phyloP scores from a whole-genome alignment of 139 green algal species.

The Klebsormidium nitens region DNA sequence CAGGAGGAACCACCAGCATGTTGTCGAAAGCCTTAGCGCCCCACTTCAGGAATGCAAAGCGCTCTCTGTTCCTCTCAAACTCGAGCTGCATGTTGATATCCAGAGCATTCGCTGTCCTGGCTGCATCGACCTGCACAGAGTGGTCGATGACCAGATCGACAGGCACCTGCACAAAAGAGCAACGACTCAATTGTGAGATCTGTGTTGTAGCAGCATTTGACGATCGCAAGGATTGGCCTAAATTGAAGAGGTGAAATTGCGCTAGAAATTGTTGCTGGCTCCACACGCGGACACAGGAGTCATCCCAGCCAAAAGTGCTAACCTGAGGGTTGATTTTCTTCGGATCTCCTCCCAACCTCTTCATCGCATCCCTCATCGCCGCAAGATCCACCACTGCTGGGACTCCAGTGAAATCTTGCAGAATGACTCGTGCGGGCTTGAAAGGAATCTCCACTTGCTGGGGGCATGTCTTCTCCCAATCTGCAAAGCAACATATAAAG shows the following conservation, averaged over 20 bases:
- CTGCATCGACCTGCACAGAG: constrained; percentile 45
- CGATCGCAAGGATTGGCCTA: too few relatives aligned
- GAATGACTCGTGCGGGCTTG: constrained; percentile 41
- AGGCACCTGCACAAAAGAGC: constrained; percentile 35
- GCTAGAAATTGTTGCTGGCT: too few relatives aligned
- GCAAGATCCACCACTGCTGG: constrained; percentile 47
- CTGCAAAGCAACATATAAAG: too few relatives aligned
- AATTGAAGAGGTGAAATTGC: too few relatives aligned
- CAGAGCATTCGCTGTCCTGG: constrained; percentile 18
- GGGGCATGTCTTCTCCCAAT: constrained; percentile 41
- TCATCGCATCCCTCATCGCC: constrained; percentile 46
- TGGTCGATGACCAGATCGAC: constrained; percentile 52
- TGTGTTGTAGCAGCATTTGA: too few relatives aligned
- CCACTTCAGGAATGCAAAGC: constrained; percentile 51
- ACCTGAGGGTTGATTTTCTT: constrained; percentile 42
- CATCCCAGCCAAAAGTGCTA: too few relatives aligned
- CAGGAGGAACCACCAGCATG: constrained; percentile 51
- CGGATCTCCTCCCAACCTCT: constrained; percentile 36
- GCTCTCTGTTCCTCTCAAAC: constrained; percentile 47
- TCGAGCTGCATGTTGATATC: constrained; percentile 44
- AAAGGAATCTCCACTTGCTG: constrained; percentile 47
- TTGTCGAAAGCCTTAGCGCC: constrained; percentile 50
- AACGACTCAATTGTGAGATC: background rate
- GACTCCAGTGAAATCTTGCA: constrained; percentile 48
- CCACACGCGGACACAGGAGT: too few relatives aligned